Percentiles rank a stretch among this genome's conserved stretches.
phyloP scores from a whole-genome alignment of 2,329 filamentous ascomycete genomes.

The Botrytis fabae region DNA sequence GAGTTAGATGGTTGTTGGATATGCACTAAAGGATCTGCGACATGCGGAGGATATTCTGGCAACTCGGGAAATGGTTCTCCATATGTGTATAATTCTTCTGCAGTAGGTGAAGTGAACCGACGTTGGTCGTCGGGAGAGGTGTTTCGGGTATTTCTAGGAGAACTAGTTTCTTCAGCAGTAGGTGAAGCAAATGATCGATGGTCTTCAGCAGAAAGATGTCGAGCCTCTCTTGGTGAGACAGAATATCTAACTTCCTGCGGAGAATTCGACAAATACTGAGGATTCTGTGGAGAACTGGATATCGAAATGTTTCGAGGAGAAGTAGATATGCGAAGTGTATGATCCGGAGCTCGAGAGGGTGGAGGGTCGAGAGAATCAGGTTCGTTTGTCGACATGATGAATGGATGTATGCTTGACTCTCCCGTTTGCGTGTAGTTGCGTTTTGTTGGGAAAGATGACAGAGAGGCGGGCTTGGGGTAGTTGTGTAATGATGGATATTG shows the following conservation, averaged over 20 bases:
- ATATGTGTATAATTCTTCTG: constrained; percentile 1
- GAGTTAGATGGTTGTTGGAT: constrained; percentile 12
- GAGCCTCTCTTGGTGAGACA: background rate
- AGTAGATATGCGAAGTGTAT: background rate
- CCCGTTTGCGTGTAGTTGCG: background rate
- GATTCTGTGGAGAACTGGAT: background rate
- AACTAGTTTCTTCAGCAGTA: background rate
- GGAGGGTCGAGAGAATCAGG: constrained; percentile 3
- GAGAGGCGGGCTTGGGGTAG: background rate
- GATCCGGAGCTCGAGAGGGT: constrained; percentile 6
- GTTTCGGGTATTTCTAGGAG: background rate
- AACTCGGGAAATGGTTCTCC: constrained; percentile 19
- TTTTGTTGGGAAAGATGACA: constrained; percentile 15
- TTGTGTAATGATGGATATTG: background rate
- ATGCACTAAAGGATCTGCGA: constrained; percentile 6
- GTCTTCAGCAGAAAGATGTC: background rate
- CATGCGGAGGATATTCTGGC: background rate
- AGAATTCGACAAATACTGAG: constrained; percentile 5
- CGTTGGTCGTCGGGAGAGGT: background rate
- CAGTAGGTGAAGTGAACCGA: constrained; percentile 4
- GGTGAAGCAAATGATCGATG: background rate
- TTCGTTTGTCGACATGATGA: constrained; percentile 16
- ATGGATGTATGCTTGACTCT: constrained; percentile 6
- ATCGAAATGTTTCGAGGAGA: constrained; percentile 1
- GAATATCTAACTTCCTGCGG: constrained; percentile 9